Percentiles rank a stretch among this genome's conserved stretches.
These are phyloP conservation scores for Lithohypha guttulata DNA, from an alignment of 2,329 filamentous ascomycete species.

Conservation along the genomic window DNA sequence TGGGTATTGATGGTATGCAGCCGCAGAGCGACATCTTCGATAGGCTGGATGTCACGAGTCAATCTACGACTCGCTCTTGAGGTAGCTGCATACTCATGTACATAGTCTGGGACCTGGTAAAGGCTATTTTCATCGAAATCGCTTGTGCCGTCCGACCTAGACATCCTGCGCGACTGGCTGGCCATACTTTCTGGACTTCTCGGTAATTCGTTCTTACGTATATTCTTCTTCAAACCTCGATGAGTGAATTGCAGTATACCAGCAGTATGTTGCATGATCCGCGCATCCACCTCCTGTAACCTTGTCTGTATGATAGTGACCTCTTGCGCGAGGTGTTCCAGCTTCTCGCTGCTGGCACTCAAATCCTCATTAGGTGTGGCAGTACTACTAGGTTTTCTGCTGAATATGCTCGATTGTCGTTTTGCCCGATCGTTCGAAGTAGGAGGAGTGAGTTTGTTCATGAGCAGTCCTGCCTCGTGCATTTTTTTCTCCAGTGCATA, in stretches of 20 bases:
- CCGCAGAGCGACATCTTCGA: constrained; percentile 51
- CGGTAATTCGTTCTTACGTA: constrained; percentile 42
- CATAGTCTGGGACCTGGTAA: constrained; percentile 57
- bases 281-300: constrained; percentile 61
- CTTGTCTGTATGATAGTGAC: constrained; percentile 70
- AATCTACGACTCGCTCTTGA: constrained; percentile 11
- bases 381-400: constrained; percentile 29
- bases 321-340: constrained; percentile 73
- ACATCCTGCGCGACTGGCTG: constrained; percentile 35
- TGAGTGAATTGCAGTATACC: constrained; percentile 87
- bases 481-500: constrained; percentile 86
- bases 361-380: constrained; percentile 58
- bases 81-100: constrained; percentile 37
- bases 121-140: constrained; percentile 69
- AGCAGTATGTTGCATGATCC: constrained; percentile 79
- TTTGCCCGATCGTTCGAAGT: constrained; percentile 43
- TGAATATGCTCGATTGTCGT: constrained; percentile 35
- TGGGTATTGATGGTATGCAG: constrained; percentile 58
- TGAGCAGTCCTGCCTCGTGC: constrained; percentile 79
- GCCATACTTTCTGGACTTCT: constrained; percentile 63
- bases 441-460: constrained; percentile 69
- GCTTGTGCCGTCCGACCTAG: constrained; percentile 44
- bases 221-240: constrained; percentile 55
- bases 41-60: constrained; percentile 30
- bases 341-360: constrained; percentile 62